phyloP scores from a whole-genome alignment of 2,329 filamentous ascomycete genomes.

The Xylaria sp. region DNA sequence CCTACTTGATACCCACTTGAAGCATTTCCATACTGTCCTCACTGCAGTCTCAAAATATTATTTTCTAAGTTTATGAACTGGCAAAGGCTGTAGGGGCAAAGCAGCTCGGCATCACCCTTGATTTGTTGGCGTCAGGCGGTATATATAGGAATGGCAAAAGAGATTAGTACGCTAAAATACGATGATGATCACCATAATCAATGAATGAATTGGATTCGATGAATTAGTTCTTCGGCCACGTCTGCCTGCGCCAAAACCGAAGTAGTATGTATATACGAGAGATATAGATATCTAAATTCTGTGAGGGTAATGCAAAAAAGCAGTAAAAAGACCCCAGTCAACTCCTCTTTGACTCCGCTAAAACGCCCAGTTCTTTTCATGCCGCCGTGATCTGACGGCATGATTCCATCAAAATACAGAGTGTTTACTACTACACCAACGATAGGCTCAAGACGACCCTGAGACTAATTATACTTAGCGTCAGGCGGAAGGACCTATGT shows the following conservation, averaged over 20 bases:
- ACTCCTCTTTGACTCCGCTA: constrained; percentile 37
- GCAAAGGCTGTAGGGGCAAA: constrained; percentile 2
- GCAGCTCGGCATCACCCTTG: constrained; percentile 12
- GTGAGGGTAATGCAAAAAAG: constrained; percentile 10
- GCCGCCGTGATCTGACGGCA: constrained; percentile 22
- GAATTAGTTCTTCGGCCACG: background rate
- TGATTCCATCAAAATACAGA: constrained; percentile 29
- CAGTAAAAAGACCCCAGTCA: constrained; percentile 1
- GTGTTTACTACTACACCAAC: constrained; percentile 14
- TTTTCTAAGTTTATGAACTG: constrained; percentile 1
- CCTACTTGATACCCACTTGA: constrained; percentile 35
- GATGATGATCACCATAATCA: constrained; percentile 1
- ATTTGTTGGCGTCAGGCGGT: constrained; percentile 34
- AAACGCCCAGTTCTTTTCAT: constrained; percentile 34
- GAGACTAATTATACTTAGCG: background rate
- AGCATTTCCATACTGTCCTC: constrained; percentile 10
- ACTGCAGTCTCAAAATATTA: background rate
- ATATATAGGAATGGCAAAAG: constrained; percentile 25
- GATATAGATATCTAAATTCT: constrained; percentile 14
- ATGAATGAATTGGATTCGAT: background rate
- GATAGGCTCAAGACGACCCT: background rate
- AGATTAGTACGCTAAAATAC: background rate
- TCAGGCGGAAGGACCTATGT: constrained; percentile 19
- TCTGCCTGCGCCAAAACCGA: constrained; percentile 9
- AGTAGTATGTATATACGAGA: constrained; percentile 22